Evolutionary conservation across 352 stramenopile genomes (phyloP).

Genomic region (Pythium dissotocum): DNA sequence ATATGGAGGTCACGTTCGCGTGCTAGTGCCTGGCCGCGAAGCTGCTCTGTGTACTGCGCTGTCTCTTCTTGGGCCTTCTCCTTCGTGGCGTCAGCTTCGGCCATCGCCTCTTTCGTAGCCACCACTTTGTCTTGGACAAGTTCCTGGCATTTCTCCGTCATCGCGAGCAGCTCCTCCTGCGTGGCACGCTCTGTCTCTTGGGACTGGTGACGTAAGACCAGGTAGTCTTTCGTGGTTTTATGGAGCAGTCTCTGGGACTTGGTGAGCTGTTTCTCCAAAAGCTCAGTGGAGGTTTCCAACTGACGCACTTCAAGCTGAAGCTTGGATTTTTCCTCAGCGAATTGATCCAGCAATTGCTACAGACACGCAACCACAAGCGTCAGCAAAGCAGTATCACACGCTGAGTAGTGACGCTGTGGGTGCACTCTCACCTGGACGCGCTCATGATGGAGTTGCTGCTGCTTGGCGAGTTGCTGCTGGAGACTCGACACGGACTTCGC

Average conservation of each 20-base stretch:
- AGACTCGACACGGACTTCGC: conserved; percentile 54
- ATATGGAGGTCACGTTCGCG: conserved; percentile 70
- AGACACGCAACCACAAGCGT: neutral
- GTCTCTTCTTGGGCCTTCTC: conserved; percentile 55
- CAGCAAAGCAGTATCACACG: neutral
- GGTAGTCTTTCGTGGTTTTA: conserved; percentile 76
- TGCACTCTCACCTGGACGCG: conserved; percentile 47
- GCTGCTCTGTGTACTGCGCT: conserved; percentile 52
- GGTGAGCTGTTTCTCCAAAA: conserved; percentile 48
- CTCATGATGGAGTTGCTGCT: conserved; percentile 57
- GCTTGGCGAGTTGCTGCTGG: conserved; percentile 54
- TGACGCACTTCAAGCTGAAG: conserved; percentile 41
- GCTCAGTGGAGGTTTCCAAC: conserved; percentile 36
- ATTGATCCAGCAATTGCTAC: conserved; percentile 54
- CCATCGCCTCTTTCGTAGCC: conserved; percentile 40
- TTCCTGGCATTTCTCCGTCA: conserved; percentile 42
- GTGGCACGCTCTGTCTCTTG: conserved; percentile 60
- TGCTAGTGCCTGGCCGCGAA: conserved; percentile 54
- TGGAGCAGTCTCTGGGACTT: conserved; percentile 62
- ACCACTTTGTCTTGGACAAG: conserved; percentile 46
- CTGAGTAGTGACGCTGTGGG: too few relatives aligned
- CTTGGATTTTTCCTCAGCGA: conserved; percentile 56
- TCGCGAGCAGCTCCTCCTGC: conserved; percentile 53
- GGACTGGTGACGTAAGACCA: conserved; percentile 68
- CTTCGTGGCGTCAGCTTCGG: conserved; percentile 48